Conservation (phyloP, 2,329 filamentous ascomycete species). For the Talaromyces sp. region DNA sequence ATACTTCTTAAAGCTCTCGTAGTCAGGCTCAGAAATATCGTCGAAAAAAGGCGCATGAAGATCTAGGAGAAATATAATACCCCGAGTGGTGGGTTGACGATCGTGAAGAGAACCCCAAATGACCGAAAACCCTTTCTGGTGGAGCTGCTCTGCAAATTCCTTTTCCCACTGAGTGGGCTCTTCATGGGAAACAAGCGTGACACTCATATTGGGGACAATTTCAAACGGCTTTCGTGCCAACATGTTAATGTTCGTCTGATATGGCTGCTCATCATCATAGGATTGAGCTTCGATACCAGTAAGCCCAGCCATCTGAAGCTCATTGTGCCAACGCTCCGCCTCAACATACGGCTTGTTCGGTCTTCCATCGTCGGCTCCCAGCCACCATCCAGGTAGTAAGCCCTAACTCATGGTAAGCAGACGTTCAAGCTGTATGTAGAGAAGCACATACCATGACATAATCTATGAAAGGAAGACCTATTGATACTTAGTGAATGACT, state of each 20-base stretch:
- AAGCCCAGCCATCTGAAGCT: constrained; percentile 18
- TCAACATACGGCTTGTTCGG: constrained; percentile 1
- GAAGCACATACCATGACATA: constrained; percentile 16
- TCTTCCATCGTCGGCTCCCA: constrained; percentile 18
- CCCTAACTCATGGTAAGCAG: constrained; percentile 23
- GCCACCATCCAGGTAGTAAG: constrained; percentile 36
- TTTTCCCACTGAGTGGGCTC: not conserved
- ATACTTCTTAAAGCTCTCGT: not conserved
- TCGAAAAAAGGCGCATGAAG: not conserved
- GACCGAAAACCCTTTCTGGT: not conserved
- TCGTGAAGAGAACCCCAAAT: not conserved
- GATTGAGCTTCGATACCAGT: constrained; percentile 17
- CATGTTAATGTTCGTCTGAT: not conserved
- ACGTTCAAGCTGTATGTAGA: constrained; percentile 8
- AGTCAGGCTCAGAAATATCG: not conserved
- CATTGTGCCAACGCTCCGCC: constrained; percentile 17
- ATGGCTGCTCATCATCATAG: not conserved
- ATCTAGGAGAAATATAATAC: not conserved
- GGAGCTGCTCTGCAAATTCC: not conserved
- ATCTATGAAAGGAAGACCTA: not conserved
- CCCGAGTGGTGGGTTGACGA: not conserved
- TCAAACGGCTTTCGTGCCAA: not conserved
- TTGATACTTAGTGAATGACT: not conserved
- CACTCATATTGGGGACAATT: not conserved
- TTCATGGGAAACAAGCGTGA: not conserved